Base-by-base conservation (phyloP, 306 rosid species). In the Ochetophila trinervis region DNA sequence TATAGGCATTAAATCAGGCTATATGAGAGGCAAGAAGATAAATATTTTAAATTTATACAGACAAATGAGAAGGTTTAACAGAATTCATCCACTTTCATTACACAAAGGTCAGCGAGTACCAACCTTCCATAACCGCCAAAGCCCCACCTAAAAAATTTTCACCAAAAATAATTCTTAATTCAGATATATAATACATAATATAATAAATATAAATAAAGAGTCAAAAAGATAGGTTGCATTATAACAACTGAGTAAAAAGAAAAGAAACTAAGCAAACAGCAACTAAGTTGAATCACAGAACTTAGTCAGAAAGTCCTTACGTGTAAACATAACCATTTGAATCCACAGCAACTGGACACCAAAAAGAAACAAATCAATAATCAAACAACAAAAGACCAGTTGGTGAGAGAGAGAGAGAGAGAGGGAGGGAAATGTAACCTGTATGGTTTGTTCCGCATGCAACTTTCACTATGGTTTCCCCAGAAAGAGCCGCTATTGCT, bases 81-180 rank as follows among this genome's bases (percentile, higher is more conserved):
- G 32, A 27, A 27, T 27, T 27, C 32, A 27, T 27, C 32, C 32
- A 27, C 32, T 27, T 1, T 27, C 32, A 27, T 27, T 27, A 45
- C 40, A 53, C 60, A 62, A 47, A 54, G 34, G 24, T 74, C 50
- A 51, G 52, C 15, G 55, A 56, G 73, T 60, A 82, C 95, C 15
- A 22, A 93, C 99, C 99, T 93, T 88, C 97, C 99, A 68, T 93
- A 90, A 68, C 99, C 99, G 62, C 97, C 99, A 77, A 78, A 87
- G 61, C 99, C 99, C 99, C 99, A 93, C 90, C 99, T 93, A 75
- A 35, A 74, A 10, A 56, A 0, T 35, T 50, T 65, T 53, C 59
- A 59, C 22, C 16, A 53, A 52, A 67, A 56, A 69, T 10, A 59
- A 49, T 71, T 49, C 68, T 60, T 42, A 65, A 30, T 70, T 53